Evolutionary conservation across 192 early-diverging fungal genomes (phyloP).

Genomic region (Glomus cerebriforme): DNA sequence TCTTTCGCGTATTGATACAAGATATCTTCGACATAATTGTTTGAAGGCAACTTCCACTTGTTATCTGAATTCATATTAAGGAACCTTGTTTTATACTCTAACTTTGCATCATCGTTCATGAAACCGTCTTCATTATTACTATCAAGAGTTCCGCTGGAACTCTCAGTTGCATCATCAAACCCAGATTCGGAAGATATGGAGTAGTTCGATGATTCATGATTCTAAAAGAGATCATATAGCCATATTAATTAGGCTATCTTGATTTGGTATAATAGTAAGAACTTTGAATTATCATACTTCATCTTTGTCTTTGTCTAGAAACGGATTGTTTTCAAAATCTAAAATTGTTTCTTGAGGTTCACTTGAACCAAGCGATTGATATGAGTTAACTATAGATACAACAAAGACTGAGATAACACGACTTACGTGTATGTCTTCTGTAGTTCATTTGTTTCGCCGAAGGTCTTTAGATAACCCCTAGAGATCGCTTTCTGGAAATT

Average conservation of each 20-base stretch:
- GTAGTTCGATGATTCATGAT: neutral
- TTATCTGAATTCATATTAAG: neutral
- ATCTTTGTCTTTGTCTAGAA: neutral
- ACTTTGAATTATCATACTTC: slow-evolving; percentile 3
- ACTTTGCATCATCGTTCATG: neutral
- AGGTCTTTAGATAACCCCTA: too few species aligned
- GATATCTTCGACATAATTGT: neutral
- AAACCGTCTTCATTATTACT: neutral
- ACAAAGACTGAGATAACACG: too few species aligned
- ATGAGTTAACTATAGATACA: too few species aligned
- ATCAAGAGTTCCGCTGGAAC: neutral
- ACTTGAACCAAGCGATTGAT: too few species aligned
- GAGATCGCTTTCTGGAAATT: too few species aligned
- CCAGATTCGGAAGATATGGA: neutral
- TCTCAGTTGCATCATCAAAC: neutral
- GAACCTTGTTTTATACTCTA: neutral
- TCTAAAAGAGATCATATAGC: slow-evolving; percentile 7
- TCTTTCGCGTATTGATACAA: neutral
- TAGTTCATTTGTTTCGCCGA: too few species aligned
- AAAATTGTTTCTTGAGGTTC: slow-evolving; percentile 13
- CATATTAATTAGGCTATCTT: slow-evolving; percentile 11
- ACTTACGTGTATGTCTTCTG: too few species aligned
- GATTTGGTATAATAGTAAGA: neutral
- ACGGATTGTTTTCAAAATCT: neutral
- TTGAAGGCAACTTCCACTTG: neutral